Base-by-base conservation (phyloP, 352 stramenopile genomes). In the Globisporangium alternatum region DNA sequence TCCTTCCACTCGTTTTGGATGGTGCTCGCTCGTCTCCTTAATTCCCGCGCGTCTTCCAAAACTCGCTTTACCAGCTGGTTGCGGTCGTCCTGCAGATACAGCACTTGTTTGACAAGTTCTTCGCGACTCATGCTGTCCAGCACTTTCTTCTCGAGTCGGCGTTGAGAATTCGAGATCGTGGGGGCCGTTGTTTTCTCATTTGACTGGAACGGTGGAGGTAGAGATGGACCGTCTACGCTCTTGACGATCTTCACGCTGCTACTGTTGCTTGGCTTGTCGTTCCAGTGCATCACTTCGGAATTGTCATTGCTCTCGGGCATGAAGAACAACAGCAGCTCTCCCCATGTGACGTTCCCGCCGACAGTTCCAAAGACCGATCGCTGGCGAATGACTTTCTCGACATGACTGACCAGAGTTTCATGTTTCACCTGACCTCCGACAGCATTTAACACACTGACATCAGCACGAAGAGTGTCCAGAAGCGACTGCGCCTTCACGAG, bases 281-380 rank as follows among this genome's bases (percentile, higher is more conserved):
- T 41, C 56, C 33, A 44, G 13, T 17, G 5, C 37, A 28, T 45
- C 55, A 2, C 5, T 19, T 52, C 61, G 3, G 9, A 37, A 0
- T 35, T 30, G 13, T 28, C 28, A 21, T 8, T 56, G 43, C 71
- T 62, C 12, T 71, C 67, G 0, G 82, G 84, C 52, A 93, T 81
- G 51, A 91, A 91, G 8, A 88, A 61, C 5, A 93, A 67, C 62
- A 93, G 22, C 39, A 93, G 78, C 63, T 93, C 82, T 31, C 84
- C 84, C 84, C 84, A 93, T n/a, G 82, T 91, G 28, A 89, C 60
- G 6, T 70, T 87, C 0, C 72, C 74, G 7, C 66, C 30, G 9
- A 72, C 19, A 15, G 52, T 60, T 7, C 60, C 58, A 13, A 55
- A 45, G 10, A 61, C 19, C 7, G 77, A 77, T 13, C 74, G 59